Base-by-base conservation (phyloP, 768 basidiomycete species). In the Neoboletus brunneissimus region DNA sequence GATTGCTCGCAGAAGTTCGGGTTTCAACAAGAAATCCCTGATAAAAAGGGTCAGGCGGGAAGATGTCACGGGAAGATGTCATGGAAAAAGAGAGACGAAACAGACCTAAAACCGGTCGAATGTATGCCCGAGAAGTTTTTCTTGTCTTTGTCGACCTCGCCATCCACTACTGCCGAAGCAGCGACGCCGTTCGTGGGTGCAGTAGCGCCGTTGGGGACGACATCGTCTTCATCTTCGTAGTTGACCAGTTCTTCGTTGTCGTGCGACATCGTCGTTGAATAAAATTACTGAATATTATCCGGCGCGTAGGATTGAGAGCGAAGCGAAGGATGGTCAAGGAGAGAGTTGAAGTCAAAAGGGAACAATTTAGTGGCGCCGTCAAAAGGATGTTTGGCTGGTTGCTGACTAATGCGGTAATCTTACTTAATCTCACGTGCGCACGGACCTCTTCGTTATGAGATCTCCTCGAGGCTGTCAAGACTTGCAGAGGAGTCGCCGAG, bases 101-200 rank as follows among this genome's bases (percentile, higher is more conserved):
- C 84, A 54, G 54, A 95, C 95, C 97, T 85, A 78, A 99, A 99
- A 56, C 97, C 97, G 60, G 97, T 99, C n/a, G 95, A 95, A 80
- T 99, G 97, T 67, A 99, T 98, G 31, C 97, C 97, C 58, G 97
- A 96, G 70, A 96, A 98, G 73, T 96, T 97, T 84, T 95, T 96
- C 82, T 94, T 93, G 66, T 91, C 90, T 75, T 90, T 92, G 60
- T 82, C 86, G 57, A 77, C 84, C 44, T 74, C 81, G 23, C 81
- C 79, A 55, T 77, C 80, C 44, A 75, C 74, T 38, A 77, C 74
- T 43, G 76, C 70, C 55, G 76, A 71, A 40, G 75, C 73, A 57
- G 79, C 78, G 51, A 80, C 82, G 55, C 81, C 82, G 31, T 80
- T 71, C 29, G 76, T 74, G 34, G 81, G 67, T 37, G 75, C 76